These are phyloP conservation scores for Spiraea crenata DNA, from an alignment of 331 rosid species.

Conservation along the genomic window DNA sequence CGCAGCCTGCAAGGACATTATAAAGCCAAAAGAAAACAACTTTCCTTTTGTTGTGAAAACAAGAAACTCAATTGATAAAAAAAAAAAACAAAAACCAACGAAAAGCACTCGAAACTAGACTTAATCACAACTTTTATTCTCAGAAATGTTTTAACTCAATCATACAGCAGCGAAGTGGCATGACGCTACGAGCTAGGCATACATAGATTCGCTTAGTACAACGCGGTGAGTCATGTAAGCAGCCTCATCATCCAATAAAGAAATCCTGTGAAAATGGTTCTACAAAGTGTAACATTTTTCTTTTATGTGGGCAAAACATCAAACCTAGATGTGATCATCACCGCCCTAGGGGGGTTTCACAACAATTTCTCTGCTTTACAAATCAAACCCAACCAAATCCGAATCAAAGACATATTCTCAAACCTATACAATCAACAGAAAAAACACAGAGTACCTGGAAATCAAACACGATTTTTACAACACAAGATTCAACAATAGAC, in stretches of 20 bases:
- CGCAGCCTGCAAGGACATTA: neutral
- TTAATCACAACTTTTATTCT: neutral
- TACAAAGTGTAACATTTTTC: neutral
- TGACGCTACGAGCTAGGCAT: neutral
- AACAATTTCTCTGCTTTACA: neutral
- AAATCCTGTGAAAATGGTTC: neutral
- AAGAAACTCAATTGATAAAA: neutral
- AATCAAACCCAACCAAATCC: neutral
- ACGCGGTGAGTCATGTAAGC: neutral
- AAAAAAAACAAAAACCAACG: neutral
- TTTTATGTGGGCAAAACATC: neutral
- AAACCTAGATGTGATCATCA: neutral
- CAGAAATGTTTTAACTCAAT: neutral
- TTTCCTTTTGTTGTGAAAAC: neutral
- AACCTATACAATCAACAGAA: too few species aligned
- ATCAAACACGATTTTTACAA: constrained; percentile 3
- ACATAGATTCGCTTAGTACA: neutral
- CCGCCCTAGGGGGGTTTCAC: neutral
- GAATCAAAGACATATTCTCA: neutral
- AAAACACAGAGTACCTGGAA: neutral
- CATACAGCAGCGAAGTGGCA: neutral
- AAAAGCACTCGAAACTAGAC: too few species aligned
- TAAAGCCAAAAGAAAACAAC: neutral
- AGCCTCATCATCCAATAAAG: neutral
- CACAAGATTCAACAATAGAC: neutral